Percentiles rank a stretch among this genome's conserved stretches.
Evolutionary conservation across 345 rosid species (phyloP).

Genomic region (Ceriops decandra): DNA sequence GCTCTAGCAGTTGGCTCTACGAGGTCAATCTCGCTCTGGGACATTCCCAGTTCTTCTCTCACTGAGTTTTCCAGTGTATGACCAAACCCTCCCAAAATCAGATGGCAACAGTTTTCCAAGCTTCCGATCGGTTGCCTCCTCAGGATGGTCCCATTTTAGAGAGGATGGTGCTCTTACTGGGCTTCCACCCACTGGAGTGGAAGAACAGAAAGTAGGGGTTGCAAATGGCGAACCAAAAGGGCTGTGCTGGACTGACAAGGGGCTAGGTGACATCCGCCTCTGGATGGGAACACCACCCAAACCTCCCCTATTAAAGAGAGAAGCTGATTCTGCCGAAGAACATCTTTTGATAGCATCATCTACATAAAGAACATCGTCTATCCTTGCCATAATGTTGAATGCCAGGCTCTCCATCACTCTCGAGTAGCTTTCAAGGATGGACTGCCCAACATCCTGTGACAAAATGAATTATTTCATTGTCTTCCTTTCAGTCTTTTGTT

Average conservation of each 20-base stretch:
- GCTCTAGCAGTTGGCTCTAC: neutral
- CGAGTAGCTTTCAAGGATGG: conserved; percentile 95
- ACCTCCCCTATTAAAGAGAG: conserved; percentile 63
- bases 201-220: conserved; percentile 59
- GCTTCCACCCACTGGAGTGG: conserved; percentile 52
- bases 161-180: conserved; percentile 50
- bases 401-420: conserved; percentile 99
- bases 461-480: neutral
- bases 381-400: conserved; percentile 95
- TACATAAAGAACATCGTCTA: conserved; percentile 87
- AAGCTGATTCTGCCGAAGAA: conserved; percentile 53
- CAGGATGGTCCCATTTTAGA: conserved; percentile 31
- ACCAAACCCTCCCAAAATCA: conserved; percentile 68
- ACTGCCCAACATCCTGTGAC: conserved; percentile 92
- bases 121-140: conserved; percentile 43
- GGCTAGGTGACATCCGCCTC: conserved; percentile 68
- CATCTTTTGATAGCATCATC: conserved; percentile 65
- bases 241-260: conserved; percentile 59
- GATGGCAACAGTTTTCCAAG: conserved; percentile 27
- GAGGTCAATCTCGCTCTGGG: conserved; percentile 74
- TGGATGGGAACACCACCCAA: conserved; percentile 60
- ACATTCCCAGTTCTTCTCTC: conserved; percentile 68
- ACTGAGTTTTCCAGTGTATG: conserved; percentile 70
- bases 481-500: neutral
- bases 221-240: conserved; percentile 70